These are phyloP conservation scores for Fusarium liriodendri DNA, from an alignment of 2,329 filamentous ascomycete species.

Conservation along the genomic window DNA sequence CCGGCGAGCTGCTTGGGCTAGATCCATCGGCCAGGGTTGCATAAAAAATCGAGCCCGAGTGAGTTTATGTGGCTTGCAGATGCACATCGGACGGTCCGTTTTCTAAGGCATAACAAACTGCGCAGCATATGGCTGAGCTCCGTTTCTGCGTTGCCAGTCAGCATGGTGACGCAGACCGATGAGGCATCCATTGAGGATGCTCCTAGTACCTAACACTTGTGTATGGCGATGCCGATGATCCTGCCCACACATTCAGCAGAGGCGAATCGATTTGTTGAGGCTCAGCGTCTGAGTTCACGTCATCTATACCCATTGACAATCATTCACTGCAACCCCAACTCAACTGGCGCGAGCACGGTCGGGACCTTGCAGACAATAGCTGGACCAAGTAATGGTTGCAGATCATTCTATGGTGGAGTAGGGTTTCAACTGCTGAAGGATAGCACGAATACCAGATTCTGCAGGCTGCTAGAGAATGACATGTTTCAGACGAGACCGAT, in stretches of 20 bases:
- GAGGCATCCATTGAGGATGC: not conserved
- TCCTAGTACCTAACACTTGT: not conserved
- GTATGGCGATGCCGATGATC: not conserved
- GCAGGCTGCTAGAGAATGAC: constrained; percentile 15
- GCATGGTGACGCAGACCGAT: not conserved
- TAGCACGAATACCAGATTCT: constrained; percentile 23
- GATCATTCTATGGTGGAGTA: constrained; percentile 33
- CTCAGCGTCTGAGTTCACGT: constrained; percentile 15
- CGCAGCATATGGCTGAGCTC: constrained; percentile 24
- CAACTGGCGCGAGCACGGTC: constrained; percentile 17
- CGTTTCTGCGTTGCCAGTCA: constrained; percentile 24
- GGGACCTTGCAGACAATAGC: constrained; percentile 42
- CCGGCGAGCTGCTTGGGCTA: not conserved
- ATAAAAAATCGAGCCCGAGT: constrained; percentile 26
- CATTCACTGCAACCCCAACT: constrained; percentile 31
- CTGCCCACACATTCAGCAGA: not conserved
- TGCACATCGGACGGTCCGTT: constrained; percentile 35
- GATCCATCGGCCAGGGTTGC: constrained; percentile 22
- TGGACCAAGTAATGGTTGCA: constrained; percentile 22
- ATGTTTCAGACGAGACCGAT: constrained; percentile 9
- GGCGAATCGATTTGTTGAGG: constrained; percentile 8
- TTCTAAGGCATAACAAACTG: not conserved
- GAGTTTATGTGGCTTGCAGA: constrained; percentile 33
- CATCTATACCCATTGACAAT: constrained; percentile 31
- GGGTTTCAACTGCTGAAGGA: constrained; percentile 18